Conservation (phyloP, 2,329 filamentous ascomycete species). For the Rhynchosporium graminicola region DNA sequence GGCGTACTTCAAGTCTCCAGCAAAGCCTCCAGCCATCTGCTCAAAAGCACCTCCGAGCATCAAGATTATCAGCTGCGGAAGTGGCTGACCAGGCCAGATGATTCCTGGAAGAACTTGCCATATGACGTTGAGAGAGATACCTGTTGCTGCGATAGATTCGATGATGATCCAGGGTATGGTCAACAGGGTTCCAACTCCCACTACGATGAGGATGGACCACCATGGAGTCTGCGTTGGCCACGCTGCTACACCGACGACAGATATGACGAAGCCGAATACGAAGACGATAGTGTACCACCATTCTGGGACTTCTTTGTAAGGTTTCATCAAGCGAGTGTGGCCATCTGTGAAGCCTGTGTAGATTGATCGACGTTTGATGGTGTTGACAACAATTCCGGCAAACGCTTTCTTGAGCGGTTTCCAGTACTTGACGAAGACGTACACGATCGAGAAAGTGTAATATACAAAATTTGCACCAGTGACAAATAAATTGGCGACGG, state of each 20-base stretch:
- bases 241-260: constrained; percentile 44
- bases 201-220: constrained; percentile 53
- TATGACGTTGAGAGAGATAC: constrained; percentile 38
- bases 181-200: constrained; percentile 49
- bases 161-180: constrained; percentile 50
- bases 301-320: constrained; percentile 54
- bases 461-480: constrained; percentile 40
- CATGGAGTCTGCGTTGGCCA: constrained; percentile 49
- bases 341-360: constrained; percentile 49
- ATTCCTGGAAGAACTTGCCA: constrained; percentile 21
- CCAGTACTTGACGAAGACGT: constrained; percentile 43
- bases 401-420: constrained; percentile 41
- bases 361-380: constrained; percentile 14
- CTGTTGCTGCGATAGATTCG: constrained; percentile 50
- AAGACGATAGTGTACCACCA: constrained; percentile 52
- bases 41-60: constrained; percentile 35
- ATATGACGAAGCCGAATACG: constrained; percentile 45
- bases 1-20: constrained; percentile 41
- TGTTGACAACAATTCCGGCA: constrained; percentile 31
- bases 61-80: constrained; percentile 16
- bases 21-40: constrained; percentile 33
- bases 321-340: constrained; percentile 55
- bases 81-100: constrained; percentile 15
- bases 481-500: constrained; percentile 39
- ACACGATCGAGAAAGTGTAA: constrained; percentile 40